These are phyloP conservation scores for Coffea eugenioides DNA, from an alignment of 257 asterid species.

Conservation along the genomic window DNA sequence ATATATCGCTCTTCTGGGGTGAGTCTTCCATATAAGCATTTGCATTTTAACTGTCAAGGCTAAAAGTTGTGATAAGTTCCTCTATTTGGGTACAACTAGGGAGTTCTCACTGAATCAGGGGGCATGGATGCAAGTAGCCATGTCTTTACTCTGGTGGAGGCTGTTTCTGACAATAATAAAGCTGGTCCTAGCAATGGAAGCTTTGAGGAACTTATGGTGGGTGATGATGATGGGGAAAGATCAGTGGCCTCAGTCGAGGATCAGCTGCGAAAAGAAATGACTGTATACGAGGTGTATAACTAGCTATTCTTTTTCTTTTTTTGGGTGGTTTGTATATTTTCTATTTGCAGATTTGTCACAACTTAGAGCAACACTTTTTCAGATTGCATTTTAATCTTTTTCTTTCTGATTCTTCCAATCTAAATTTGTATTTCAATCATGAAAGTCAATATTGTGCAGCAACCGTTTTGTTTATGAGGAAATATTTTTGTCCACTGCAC, in stretches of 20 bases:
- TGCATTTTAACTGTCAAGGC: not conserved
- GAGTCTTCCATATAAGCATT: constrained; percentile 1
- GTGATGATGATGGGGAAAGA: constrained; percentile 84
- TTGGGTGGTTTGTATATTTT: not conserved
- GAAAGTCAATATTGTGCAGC: no score
- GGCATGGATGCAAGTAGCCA: constrained; percentile 52
- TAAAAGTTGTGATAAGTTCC: not conserved
- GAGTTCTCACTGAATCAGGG: constrained; percentile 70
- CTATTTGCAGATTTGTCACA: not conserved
- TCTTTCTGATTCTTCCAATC: not conserved
- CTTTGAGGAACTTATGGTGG: constrained; percentile 74
- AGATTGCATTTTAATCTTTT: not conserved
- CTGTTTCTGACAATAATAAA: constrained; percentile 58
- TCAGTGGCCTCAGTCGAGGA: constrained; percentile 93
- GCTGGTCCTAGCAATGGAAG: constrained; percentile 49
- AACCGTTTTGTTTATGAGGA: no score
- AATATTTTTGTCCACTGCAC: not conserved
- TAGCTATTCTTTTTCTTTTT: not conserved
- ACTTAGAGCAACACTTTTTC: not conserved
- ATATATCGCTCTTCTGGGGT: not conserved
- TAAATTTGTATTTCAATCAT: not conserved
- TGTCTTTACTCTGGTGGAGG: constrained; percentile 65
- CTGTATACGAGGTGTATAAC: constrained; percentile 73
- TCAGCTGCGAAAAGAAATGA: constrained; percentile 91
- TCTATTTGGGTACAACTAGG: constrained; percentile 47